Conservation (phyloP, 1,284 basidiomycete genomes). For the Mycosarcoma maydis region DNA sequence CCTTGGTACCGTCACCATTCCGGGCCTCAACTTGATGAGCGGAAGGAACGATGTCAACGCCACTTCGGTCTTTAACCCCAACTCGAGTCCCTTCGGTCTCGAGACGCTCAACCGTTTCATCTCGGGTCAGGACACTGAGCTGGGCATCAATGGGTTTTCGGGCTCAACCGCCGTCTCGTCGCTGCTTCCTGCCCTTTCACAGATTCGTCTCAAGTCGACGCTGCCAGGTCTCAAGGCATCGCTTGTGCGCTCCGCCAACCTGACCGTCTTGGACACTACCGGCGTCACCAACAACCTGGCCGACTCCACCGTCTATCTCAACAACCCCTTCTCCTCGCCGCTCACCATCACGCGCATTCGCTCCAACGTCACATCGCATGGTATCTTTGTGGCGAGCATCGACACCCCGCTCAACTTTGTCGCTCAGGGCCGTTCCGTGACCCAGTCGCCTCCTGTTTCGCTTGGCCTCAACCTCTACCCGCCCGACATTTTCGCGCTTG, state of each 20-base stretch:
- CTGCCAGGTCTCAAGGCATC: slow-evolving; percentile 75
- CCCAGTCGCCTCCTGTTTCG: slow-evolving; percentile 73
- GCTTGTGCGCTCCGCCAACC: slow-evolving; percentile 73
- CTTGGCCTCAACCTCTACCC: slow-evolving; percentile 79
- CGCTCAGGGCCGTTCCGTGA: slow-evolving; percentile 72
- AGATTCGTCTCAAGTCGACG: slow-evolving; percentile 73
- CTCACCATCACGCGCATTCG: slow-evolving; percentile 74
- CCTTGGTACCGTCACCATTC: slow-evolving; percentile 54
- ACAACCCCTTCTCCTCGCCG: slow-evolving; percentile 76
- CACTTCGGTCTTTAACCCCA: slow-evolving; percentile 71
- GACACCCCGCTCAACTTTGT: slow-evolving; percentile 72
- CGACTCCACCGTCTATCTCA: slow-evolving; percentile 75
- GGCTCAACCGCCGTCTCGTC: slow-evolving; percentile 75
- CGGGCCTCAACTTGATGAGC: slow-evolving; percentile 54
- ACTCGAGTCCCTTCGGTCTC: slow-evolving; percentile 73
- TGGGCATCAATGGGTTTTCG: slow-evolving; percentile 70
- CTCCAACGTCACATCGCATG: slow-evolving; percentile 76
- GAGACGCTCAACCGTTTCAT: slow-evolving; percentile 79
- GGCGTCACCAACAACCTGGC: slow-evolving; percentile 75
- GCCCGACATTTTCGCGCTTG: slow-evolving; percentile 76
- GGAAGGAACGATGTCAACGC: slow-evolving; percentile 61
- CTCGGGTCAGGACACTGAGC: slow-evolving; percentile 68
- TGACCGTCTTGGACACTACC: slow-evolving; percentile 75
- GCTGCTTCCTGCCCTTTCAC: slow-evolving; percentile 74
- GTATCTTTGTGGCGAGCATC: slow-evolving; percentile 76